Evolutionary conservation across 1,284 basidiomycete genomes (phyloP), one percentile per base, ranked within the genome.

Genomic region (Tilletia horrida): DNA sequence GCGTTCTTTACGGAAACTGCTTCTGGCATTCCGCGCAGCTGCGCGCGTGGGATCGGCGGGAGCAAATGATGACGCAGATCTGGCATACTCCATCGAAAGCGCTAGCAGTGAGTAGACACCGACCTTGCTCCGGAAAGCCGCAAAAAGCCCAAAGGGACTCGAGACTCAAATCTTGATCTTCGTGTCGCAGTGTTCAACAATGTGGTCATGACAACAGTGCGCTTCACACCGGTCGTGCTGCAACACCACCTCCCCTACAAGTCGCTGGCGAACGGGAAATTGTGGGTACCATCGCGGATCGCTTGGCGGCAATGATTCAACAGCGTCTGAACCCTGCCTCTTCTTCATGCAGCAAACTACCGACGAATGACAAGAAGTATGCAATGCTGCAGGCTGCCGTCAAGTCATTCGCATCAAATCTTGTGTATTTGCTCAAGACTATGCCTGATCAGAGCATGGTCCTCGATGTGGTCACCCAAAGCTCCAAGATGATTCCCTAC

Each of bases 191-290:
- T 81, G 43, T 98, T 95, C 84, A 91, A 90, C 85, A 96, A 96
- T 83, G 86, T 98, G 23, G 86, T 98, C 42, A 87, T 88, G 14
- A 96, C 94, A 1, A 85, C 93, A 0, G 85, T 99, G 63, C 89
- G 89, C 80, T 98, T 92, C 83, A 93, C 93, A 0, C 95, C 95
- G 0, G 86, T 97, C 43, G 87, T 97, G 1, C 86, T 98, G 13
- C 86, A 88, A 67, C 89, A 94, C 77, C 93, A 97, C 79, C 86
- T 91, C 47, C 94, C 95, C 0, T 92, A 88, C 84, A 94, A 93
- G 83, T 88, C 73, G 57, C 47, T 63, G 7, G 25, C 62, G 71
- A 73, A 64, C 75, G 93, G 92, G 67, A 91, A 89, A 86, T 90
- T 91, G 92, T 93, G 76, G 65, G 90, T 79, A 48, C 25, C 65